Evolutionary conservation across 1,284 basidiomycete genomes (phyloP), one percentile per base, ranked within the genome.

Genomic region (Neotropicomus parvogracilis): DNA sequence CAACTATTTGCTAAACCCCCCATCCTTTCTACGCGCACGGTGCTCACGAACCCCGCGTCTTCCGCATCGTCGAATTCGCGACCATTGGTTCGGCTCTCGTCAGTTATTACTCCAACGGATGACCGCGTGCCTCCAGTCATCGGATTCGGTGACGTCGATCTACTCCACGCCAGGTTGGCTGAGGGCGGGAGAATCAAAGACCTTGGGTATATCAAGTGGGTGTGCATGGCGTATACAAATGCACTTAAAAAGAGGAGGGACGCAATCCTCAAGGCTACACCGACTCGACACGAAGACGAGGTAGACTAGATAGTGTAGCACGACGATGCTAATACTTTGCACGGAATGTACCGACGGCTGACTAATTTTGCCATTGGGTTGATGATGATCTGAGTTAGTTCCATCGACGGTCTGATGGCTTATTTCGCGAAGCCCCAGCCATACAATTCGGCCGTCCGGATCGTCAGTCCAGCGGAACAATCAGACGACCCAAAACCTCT

Each of bases 81-180:
- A 12, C 85, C 86, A 1, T 64, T 88, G 29, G 82, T 88, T n/a
- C 78, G 85, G 14, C 69, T 85, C 52, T 78, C 57, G 12, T 73
- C 77, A 8, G 60, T 63, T 1, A 59, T 69, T 6, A 79, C 80
- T 28, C 68, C 84, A 2, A 77, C 77, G 2, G 87, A 88, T 56
- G 84, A 88, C 54, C 63, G 71, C 13, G 81, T 88, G 2, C 83
- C 87, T 4, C 86, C 87, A 0, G 58, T 88, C 16, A 58, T 89
- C 20, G 75, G 76, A 11, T 88, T 87, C 59, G 55, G 65, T 5
- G 85, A 89, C 57, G 52, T 88, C 19, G 83, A 87, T 54, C 47
- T 81, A 14, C 66, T 89, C 37, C 86, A 89, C 58, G 75, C 84
- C 48, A 72, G 80, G 29, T 65, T 87, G 29, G 77, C 81, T 6